Conservation (phyloP, 1,284 basidiomycete species). For the Ganoderma meredithae region DNA sequence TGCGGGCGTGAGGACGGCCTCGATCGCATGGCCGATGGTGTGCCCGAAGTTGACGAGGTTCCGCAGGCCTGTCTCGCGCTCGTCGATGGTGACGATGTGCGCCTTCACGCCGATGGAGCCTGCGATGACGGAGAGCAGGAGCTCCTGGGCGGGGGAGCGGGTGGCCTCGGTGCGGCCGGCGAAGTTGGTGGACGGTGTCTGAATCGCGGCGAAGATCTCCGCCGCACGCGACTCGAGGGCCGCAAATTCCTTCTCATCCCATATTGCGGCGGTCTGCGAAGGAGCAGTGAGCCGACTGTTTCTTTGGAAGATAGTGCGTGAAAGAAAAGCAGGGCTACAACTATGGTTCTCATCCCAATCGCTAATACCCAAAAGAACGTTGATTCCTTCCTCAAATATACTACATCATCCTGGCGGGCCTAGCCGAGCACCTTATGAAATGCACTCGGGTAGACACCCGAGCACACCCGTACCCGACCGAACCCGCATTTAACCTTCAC, state of each 20-base stretch:
- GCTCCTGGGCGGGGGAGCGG: constrained; percentile 78
- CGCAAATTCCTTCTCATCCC: constrained; percentile 89
- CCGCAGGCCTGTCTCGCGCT: constrained; percentile 92
- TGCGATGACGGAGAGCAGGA: constrained; percentile 81
- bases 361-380: too few species aligned
- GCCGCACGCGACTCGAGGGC: constrained; percentile 85
- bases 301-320: neutral
- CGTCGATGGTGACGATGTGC: constrained; percentile 94
- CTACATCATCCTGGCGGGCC: too few species aligned
- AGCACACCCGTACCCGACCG: too few species aligned
- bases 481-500: too few species aligned
- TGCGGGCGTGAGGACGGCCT: constrained; percentile 90
- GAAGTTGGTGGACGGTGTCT: constrained; percentile 68
- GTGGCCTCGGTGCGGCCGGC: constrained; percentile 72
- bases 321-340: neutral
- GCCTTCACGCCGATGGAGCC: constrained; percentile 93
- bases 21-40: constrained; percentile 95
- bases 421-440: too few species aligned
- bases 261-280: constrained; percentile 91
- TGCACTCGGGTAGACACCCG: too few species aligned
- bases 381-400: too few species aligned
- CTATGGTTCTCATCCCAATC: too few species aligned
- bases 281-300: constrained; percentile 7
- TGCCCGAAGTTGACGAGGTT: constrained; percentile 99
- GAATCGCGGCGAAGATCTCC: constrained; percentile 86